phyloP scores from a whole-genome alignment of 257 asterid genomes.

The Scutellaria baicalensis region DNA sequence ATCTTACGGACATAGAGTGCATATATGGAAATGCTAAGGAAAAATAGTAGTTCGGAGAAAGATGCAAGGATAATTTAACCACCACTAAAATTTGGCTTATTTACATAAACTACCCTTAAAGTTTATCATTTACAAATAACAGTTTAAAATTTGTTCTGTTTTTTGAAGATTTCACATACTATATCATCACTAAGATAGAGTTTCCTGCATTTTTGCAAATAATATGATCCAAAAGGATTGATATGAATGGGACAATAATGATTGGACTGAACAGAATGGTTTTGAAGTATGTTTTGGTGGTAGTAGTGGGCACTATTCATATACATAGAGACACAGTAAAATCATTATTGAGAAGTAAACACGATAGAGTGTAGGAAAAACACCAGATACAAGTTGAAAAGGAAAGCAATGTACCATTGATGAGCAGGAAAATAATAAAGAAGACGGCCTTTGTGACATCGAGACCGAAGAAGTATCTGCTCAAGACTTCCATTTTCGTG shows the following conservation, averaged over 20 bases:
- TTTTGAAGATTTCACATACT: neutral
- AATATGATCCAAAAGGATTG: too few relatives aligned
- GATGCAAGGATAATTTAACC: neutral
- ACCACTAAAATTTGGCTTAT: neutral
- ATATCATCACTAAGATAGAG: neutral
- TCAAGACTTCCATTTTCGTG: conserved; percentile 48
- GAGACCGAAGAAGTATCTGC: conserved; percentile 57
- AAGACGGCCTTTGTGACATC: conserved; percentile 94
- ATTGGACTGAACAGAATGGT: too few relatives aligned
- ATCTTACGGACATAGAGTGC: neutral
- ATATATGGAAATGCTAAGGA: neutral
- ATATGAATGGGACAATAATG: too few relatives aligned
- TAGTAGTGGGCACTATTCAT: neutral
- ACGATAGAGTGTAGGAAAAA: neutral
- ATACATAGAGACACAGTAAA: neutral
- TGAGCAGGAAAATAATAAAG: conserved; percentile 71
- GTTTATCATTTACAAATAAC: neutral
- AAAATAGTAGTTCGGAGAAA: neutral
- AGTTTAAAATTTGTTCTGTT: neutral
- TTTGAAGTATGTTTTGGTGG: neutral
- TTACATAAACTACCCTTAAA: neutral
- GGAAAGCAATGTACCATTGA: conserved; percentile 37
- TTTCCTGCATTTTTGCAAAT: too few relatives aligned
- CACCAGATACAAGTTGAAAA: neutral
- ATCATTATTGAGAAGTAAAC: neutral